Evolutionary conservation across 2,329 filamentous ascomycete genomes (phyloP).

Genomic region (Fusarium coffeatum): DNA sequence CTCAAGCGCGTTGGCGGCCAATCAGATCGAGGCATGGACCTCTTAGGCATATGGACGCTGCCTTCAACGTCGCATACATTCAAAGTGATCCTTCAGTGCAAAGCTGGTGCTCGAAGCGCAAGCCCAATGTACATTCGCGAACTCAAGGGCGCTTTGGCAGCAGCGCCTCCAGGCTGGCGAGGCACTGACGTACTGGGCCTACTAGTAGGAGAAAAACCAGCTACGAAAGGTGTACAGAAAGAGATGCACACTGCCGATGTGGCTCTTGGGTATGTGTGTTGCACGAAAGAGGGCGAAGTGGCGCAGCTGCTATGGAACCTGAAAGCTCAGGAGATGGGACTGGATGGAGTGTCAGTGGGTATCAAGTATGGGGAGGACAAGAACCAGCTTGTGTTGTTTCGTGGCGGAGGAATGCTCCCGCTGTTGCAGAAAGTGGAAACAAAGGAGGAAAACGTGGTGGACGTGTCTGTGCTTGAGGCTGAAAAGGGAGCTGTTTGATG

Average conservation of each 20-base stretch:
- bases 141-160: slow-evolving; percentile 80
- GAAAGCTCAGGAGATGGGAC: slow-evolving; percentile 68
- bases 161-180: slow-evolving; percentile 79
- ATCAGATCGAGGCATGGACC: slow-evolving; percentile 78
- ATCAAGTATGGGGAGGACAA: slow-evolving; percentile 55
- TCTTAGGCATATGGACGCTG: slow-evolving; percentile 76
- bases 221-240: slow-evolving; percentile 82
- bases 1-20: slow-evolving; percentile 73
- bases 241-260: slow-evolving; percentile 70
- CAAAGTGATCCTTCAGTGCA: slow-evolving; percentile 74
- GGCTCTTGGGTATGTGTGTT: slow-evolving; percentile 78
- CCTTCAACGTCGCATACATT: slow-evolving; percentile 54
- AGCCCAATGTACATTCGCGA: slow-evolving; percentile 76
- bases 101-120: slow-evolving; percentile 64
- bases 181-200: slow-evolving; percentile 74
- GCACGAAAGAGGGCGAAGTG: slow-evolving; percentile 67
- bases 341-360: slow-evolving; percentile 69
- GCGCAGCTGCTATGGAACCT: slow-evolving; percentile 80
- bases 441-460: slow-evolving; percentile 1
- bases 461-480: background rate
- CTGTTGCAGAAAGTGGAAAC: slow-evolving; percentile 23
- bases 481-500: slow-evolving; percentile 6
- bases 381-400: slow-evolving; percentile 62
- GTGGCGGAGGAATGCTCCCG: slow-evolving; percentile 58
- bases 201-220: slow-evolving; percentile 74